These are phyloP conservation scores for Oehlia diaphana DNA, from an alignment of 192 early-diverging fungal species.

Conservation along the genomic window DNA sequence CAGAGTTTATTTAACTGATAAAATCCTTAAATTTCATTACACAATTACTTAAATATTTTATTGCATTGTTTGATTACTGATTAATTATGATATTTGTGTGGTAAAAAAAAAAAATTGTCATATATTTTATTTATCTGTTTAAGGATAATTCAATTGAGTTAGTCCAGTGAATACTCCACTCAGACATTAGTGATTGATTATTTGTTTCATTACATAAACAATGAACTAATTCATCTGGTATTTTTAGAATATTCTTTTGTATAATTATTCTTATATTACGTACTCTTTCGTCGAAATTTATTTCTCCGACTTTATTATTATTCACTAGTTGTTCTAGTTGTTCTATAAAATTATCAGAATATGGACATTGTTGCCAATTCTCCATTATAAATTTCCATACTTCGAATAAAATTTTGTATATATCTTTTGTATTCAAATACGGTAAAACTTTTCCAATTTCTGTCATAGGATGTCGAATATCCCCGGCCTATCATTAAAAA, in stretches of 20 bases:
- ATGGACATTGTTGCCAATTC: slow-evolving; percentile 24
- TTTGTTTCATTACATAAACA: not conserved
- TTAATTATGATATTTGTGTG: too few relatives aligned
- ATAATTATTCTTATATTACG: not conserved
- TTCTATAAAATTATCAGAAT: not conserved
- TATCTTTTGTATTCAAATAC: slow-evolving; percentile 4
- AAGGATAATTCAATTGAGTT: not conserved
- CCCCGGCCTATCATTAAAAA: not conserved
- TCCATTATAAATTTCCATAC: slow-evolving; percentile 16
- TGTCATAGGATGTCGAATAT: slow-evolving; percentile 6
- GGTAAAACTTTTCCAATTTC: not conserved
- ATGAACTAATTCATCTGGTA: slow-evolving; percentile 2
- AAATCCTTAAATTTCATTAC: too few relatives aligned
- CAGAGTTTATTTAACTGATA: too few relatives aligned
- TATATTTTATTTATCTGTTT: not conserved
- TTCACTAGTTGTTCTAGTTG: not conserved
- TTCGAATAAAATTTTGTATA: slow-evolving; percentile 20
- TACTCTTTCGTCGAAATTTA: not conserved
- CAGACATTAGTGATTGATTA: not conserved
- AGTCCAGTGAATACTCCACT: not conserved
- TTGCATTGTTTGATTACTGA: too few relatives aligned
- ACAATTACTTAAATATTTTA: too few relatives aligned
- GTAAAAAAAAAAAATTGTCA: too few relatives aligned
- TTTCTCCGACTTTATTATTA: not conserved
- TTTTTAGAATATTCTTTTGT: slow-evolving; percentile 14